Evolutionary conservation across 305 asterid genomes (phyloP), one percentile per base, ranked within the genome.

Genomic region (Andrographis paniculata): DNA sequence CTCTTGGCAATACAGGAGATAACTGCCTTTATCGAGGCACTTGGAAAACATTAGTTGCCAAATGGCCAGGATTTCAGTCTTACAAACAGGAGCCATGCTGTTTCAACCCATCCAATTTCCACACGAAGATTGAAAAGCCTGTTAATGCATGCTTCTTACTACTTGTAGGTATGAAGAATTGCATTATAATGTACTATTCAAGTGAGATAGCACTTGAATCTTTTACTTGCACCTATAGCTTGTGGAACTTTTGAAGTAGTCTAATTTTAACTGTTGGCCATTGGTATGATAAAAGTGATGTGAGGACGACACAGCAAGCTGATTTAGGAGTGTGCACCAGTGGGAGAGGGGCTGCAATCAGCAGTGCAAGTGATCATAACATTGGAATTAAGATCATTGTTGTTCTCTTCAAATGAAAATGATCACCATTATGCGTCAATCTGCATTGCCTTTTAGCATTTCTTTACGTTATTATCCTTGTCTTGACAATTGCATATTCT

Each of bases 401-500:
- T 31, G 37, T 31, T 31, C 37, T 31, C 13, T 31, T 31, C 37
- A 31, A 31, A 31, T 6, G 6, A 6, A 3, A 14, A 31, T 31
- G 37, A 14, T 4, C 30, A 3, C 4, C 30, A 3, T 24, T 24
- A 24, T 24, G 30, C 4, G 8, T 24, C 8, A 3, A 24, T 24
- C 30, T 24, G 4, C 8, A 24, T 8, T 24, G 30, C 8, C 30
- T 24, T 24, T 24, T 24, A 8, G 8, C 30, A 45, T 45, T 65
- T 35, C 42, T 43, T 18, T 33, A 40, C 55, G 36, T 40, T 45
- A 23, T 50, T 61, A 40, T 67, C 62, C 52, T 64, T 70, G 43
- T 38, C 62, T 44, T 77, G 85, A 88, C 82, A 94, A 80, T 60
- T 89, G 85, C 79, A 78, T 81, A 76, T 89, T n/a, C n/a, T n/a